Evolutionary conservation across 2,329 filamentous ascomycete species (phyloP).

Genomic region (Biscogniauxia sp.): DNA sequence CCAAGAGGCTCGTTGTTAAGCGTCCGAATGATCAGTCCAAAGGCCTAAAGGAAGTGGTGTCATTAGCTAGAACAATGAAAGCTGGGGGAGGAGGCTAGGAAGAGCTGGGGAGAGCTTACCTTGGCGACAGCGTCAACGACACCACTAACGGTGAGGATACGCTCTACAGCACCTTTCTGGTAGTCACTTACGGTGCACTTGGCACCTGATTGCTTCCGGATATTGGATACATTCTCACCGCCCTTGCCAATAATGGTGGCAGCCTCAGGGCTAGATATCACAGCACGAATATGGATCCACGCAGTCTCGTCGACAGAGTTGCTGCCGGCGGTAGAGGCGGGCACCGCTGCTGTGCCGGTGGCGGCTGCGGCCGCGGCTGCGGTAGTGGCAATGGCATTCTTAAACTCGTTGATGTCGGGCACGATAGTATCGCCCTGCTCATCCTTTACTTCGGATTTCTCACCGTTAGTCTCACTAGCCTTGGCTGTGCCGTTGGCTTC

Average conservation of each 20-base stretch:
- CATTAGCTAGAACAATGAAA: not conserved
- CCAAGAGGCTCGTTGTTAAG: slow-evolving; percentile 95
- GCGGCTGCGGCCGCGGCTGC: slow-evolving; percentile 31
- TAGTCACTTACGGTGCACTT: slow-evolving; percentile 99
- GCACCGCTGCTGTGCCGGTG: slow-evolving; percentile 34
- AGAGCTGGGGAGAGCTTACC: slow-evolving; percentile 49
- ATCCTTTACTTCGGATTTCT: slow-evolving; percentile 52
- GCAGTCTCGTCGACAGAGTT: slow-evolving; percentile 80
- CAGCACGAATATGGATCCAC: slow-evolving; percentile 95
- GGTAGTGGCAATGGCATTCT: slow-evolving; percentile 42
- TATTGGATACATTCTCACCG: slow-evolving; percentile 97
- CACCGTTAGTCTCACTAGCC: slow-evolving; percentile 48
- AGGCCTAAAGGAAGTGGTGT: slow-evolving; percentile 59
- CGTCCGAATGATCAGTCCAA: slow-evolving; percentile 96
- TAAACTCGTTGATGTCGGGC: slow-evolving; percentile 59
- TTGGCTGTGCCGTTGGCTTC: slow-evolving; percentile 46
- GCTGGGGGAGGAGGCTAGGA: slow-evolving; percentile 1
- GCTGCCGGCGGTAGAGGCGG: slow-evolving; percentile 41
- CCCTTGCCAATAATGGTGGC: slow-evolving; percentile 98
- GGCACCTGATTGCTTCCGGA: slow-evolving; percentile 88
- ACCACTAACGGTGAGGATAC: slow-evolving; percentile 95
- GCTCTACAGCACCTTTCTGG: slow-evolving; percentile 92
- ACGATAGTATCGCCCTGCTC: slow-evolving; percentile 68
- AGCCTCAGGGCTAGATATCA: slow-evolving; percentile 95
- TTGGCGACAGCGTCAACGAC: slow-evolving; percentile 96